Evolutionary conservation across 345 rosid species (phyloP).

Genomic region (Rhodamnia argentea): DNA sequence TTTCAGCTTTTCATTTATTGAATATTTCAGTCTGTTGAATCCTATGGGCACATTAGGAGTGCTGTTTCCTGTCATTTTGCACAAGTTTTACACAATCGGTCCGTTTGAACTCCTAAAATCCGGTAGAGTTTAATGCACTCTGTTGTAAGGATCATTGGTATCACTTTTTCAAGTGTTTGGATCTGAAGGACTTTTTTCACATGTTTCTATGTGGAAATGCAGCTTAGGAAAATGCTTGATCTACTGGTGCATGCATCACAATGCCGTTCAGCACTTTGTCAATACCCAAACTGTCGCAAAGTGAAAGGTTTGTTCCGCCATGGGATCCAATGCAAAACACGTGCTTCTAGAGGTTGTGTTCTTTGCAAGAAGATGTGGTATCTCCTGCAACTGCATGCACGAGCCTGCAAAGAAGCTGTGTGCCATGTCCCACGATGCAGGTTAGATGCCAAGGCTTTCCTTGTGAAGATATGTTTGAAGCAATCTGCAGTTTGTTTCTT

Average conservation of each 20-base stretch:
- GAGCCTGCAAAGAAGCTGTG: slow-evolving; percentile 94
- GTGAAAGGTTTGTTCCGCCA: slow-evolving; percentile 97
- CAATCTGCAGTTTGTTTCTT: not conserved
- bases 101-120: not conserved
- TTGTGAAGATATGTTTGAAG: not conserved
- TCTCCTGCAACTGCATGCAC: slow-evolving; percentile 94
- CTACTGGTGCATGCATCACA: slow-evolving; percentile 96
- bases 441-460: slow-evolving; percentile 21
- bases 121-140: not conserved
- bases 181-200: not conserved
- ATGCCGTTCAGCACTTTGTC: slow-evolving; percentile 75
- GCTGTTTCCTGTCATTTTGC: not conserved
- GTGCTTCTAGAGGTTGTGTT: slow-evolving; percentile 92
- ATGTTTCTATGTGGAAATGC: slow-evolving; percentile 15
- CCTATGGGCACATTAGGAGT: not conserved
- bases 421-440: slow-evolving; percentile 98
- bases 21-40: not conserved
- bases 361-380: slow-evolving; percentile 99
- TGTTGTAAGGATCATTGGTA: not conserved
- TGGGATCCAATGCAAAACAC: slow-evolving; percentile 77
- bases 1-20: not conserved
- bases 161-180: not conserved
- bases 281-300: slow-evolving; percentile 94
- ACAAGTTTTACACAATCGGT: not conserved
- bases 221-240: slow-evolving; percentile 99